Percentiles rank a stretch among this genome's conserved stretches.
Conservation (phyloP, 108 stramenopile genomes). For the Nannochloropsis oceanica region DNA sequence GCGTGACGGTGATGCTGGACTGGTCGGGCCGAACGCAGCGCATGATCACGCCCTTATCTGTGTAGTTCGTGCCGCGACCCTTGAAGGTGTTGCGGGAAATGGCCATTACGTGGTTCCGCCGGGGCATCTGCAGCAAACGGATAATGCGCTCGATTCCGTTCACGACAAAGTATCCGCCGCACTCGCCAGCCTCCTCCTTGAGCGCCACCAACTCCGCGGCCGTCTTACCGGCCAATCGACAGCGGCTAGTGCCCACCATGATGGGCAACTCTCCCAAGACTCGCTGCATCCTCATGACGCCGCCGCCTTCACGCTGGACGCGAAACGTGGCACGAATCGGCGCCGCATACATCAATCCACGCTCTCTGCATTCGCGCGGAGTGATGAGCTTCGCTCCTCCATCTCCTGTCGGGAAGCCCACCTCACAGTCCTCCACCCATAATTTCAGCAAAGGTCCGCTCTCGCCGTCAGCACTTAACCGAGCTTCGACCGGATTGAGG, state of each 20-base stretch:
- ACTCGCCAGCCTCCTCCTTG: conserved; percentile 59
- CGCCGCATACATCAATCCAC: conserved; percentile 4
- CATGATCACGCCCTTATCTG: conserved; percentile 42
- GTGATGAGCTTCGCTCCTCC: neutral
- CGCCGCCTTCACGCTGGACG: conserved; percentile 2
- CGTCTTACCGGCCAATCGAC: conserved; percentile 18
- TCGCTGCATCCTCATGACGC: neutral
- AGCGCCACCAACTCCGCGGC: conserved; percentile 2
- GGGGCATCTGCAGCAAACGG: conserved; percentile 65
- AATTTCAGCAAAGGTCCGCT: conserved; percentile 13
- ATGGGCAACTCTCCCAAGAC: conserved; percentile 74
- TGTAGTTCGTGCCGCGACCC: conserved; percentile 33
- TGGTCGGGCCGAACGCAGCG: conserved; percentile 48
- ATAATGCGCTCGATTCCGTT: conserved; percentile 90
- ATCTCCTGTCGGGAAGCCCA: conserved; percentile 23
- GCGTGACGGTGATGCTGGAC: conserved; percentile 72
- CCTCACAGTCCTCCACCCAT: conserved; percentile 25
- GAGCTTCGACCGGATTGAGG: conserved; percentile 10
- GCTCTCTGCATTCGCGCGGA: neutral
- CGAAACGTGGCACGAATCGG: conserved; percentile 5
- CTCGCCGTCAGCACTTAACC: neutral
- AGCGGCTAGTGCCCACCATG: conserved; percentile 59
- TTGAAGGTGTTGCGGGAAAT: conserved; percentile 79
- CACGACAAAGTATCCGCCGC: conserved; percentile 92
- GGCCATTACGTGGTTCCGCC: conserved; percentile 70